Evolutionary conservation across 148 eudicot species (phyloP).

Genomic region (Silene uniflora): DNA sequence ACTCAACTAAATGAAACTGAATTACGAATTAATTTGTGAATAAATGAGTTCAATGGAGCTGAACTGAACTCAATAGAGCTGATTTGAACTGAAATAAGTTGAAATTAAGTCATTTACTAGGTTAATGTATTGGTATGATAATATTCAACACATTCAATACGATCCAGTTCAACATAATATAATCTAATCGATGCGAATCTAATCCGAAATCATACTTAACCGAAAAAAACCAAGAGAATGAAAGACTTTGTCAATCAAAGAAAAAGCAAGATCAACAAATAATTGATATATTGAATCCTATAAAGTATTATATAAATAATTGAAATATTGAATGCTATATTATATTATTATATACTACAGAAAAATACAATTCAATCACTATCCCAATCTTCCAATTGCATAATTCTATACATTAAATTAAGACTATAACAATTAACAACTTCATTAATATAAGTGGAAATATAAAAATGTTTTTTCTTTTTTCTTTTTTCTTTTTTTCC

Average conservation of each 20-base stretch:
- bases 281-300: slow-evolving; percentile 14
- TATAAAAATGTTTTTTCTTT: background rate
- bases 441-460: slow-evolving; percentile 17
- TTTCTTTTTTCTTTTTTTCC: background rate
- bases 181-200: background rate
- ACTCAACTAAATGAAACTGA: too few species aligned
- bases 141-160: background rate
- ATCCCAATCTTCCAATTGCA: slow-evolving; percentile 23
- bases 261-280: slow-evolving; percentile 8
- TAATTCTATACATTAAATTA: slow-evolving; percentile 29
- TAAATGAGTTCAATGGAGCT: too few species aligned
- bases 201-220: background rate
- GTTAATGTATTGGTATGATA: too few species aligned
- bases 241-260: background rate
- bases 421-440: slow-evolving; percentile 2
- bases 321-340: slow-evolving; percentile 11
- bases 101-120: too few species aligned
- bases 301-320: too few species aligned
- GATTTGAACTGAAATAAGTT: too few species aligned
- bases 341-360: slow-evolving; percentile 17
- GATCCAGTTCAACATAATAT: background rate
- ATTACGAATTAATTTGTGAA: too few species aligned
- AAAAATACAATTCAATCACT: slow-evolving; percentile 15
- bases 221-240: background rate
- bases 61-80: too few species aligned